Evolutionary conservation across 2,329 filamentous ascomycete species (phyloP), one percentile per base, ranked within the genome.

Genomic region (Fusarium denticulatum): DNA sequence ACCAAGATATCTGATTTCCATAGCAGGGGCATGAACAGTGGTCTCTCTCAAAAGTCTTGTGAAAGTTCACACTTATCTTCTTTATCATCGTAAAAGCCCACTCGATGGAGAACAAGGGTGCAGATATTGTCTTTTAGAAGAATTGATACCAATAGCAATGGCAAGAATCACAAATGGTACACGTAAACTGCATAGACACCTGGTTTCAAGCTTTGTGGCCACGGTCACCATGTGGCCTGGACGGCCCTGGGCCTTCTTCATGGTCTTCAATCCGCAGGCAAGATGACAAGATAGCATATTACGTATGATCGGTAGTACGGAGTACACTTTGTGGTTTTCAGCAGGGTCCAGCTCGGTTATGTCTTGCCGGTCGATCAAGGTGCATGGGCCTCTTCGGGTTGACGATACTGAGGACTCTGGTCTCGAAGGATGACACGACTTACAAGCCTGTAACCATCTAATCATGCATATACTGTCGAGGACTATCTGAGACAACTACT

Each of bases 261-360:
- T n/a, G 36, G 34, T 26, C 36, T 55, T 55, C 15, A 28, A 55
- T 42, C 12, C 26, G 12, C 26, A n/a, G 20, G 50, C 16, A 20
- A 32, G 30, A 43, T 30, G 42, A 50, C 49, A 26, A 52, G 32
- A 52, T 24, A 36, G 22, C 49, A 12, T 52, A 9, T 46, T 66
- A 61, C 59, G 55, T 60, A 55, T 53, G 20, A 55, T 55, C 49
- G 45, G 43, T 60, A 65, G 52, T 66, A 37, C 26, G 43, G 57
- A 65, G 52, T 66, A 37, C 26, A 67, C 64, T 22, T 64, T 57
- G 49, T 64, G 53, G 64, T 62, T 71, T 60, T 63, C 43, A 66
- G 67, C 62, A 75, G 70, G 73, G 73, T 68, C 71, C 36, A 67
- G 37, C 61, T 77, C 64, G 58, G 66, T 70, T 76, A 61, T 66